These are phyloP conservation scores for Chalaropsis ovoidea DNA, from an alignment of 2,329 filamentous ascomycete genomes.

Conservation along the genomic window DNA sequence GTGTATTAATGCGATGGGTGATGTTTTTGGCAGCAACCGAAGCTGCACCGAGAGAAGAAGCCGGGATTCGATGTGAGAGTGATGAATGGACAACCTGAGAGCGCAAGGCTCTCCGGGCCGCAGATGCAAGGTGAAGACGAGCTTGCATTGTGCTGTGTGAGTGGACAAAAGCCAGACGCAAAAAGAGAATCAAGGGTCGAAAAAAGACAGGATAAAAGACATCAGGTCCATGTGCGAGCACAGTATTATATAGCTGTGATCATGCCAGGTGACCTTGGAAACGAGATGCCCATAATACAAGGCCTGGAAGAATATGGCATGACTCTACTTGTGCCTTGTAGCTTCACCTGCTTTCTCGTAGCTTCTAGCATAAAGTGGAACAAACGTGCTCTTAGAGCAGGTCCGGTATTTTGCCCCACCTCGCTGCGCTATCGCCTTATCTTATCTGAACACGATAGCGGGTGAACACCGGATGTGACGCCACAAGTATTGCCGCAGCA, in stretches of 20 bases:
- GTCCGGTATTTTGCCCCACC: conserved; percentile 7
- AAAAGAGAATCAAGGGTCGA: conserved; percentile 14
- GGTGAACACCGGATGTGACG: conserved; percentile 1
- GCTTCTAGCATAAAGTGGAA: conserved; percentile 31
- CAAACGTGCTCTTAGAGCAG: not conserved
- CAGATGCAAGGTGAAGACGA: conserved; percentile 34
- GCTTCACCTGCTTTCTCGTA: conserved; percentile 34
- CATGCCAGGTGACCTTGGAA: conserved; percentile 14
- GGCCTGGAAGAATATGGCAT: not conserved
- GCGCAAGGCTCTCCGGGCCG: conserved; percentile 32
- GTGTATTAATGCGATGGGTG: conserved; percentile 23
- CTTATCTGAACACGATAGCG: conserved; percentile 16
- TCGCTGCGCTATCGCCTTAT: not conserved
- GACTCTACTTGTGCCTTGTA: conserved; percentile 27
- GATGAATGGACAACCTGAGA: conserved; percentile 6
- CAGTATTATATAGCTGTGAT: conserved; percentile 11
- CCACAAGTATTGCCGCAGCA: not conserved
- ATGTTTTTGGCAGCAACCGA: conserved; percentile 33
- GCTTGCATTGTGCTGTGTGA: conserved; percentile 34
- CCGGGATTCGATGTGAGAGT: not conserved
- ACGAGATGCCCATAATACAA: not conserved
- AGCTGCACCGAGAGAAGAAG: conserved; percentile 25
- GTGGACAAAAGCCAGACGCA: not conserved
- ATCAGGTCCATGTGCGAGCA: not conserved
- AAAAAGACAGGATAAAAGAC: not conserved